Evolutionary conservation across 1,284 basidiomycete genomes (phyloP).

Genomic region (Papiliotrema laurentii): DNA sequence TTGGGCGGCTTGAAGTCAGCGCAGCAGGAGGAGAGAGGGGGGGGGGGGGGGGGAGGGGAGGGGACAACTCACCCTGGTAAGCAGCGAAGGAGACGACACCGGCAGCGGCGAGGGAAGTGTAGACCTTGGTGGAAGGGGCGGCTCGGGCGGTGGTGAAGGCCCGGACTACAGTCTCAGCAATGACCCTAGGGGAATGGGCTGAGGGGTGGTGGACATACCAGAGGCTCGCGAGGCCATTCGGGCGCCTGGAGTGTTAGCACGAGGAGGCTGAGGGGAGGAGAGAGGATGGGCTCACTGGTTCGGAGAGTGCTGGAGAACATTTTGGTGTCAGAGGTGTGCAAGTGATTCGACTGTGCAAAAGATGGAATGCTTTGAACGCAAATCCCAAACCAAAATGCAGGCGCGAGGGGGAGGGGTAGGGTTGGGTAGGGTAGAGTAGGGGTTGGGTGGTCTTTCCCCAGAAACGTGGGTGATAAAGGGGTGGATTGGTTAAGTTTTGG

Average conservation of each 20-base stretch:
- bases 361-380: too few relatives aligned
- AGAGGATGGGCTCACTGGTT: conserved; percentile 21
- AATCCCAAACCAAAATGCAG: too few relatives aligned
- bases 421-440: too few relatives aligned
- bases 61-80: conserved; percentile 29
- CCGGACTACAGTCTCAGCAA: conserved; percentile 21
- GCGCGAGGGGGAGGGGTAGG: too few relatives aligned
- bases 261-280: too few relatives aligned
- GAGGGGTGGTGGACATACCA: conserved; percentile 19
- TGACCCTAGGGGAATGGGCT: neutral
- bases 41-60: neutral
- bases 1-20: conserved; percentile 16
- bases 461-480: too few relatives aligned
- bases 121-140: conserved; percentile 21
- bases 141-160: conserved; percentile 34
- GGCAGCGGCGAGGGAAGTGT: conserved; percentile 22
- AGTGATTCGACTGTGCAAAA: too few relatives aligned
- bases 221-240: conserved; percentile 42
- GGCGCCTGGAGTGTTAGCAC: conserved; percentile 30
- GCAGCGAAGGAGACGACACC: conserved; percentile 32
- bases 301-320: conserved; percentile 43
- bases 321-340: conserved; percentile 6
- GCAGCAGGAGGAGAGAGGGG: neutral
- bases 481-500: too few relatives aligned
- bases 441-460: too few relatives aligned